Evolutionary conservation across 163 green algal genomes (phyloP).

Genomic region (Scenedesmus sp.): DNA sequence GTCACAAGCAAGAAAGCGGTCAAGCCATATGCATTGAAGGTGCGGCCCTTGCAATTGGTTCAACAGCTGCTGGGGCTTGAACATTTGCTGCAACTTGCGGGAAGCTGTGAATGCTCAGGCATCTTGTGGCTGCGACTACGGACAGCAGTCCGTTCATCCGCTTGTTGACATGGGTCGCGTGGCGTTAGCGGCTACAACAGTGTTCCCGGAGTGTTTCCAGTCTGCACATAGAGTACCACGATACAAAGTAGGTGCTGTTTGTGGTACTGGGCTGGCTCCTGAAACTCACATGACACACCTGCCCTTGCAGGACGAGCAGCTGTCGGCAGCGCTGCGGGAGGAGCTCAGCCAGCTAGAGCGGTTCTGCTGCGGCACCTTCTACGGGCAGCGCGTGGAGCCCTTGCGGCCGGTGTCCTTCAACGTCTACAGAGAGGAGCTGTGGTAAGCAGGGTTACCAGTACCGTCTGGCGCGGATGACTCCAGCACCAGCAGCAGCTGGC

Average conservation of each 20-base stretch:
- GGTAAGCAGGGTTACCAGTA: neutral
- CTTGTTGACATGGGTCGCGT: neutral
- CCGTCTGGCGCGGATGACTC: neutral
- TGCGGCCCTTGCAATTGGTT: neutral
- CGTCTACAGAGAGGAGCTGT: constrained; percentile 2
- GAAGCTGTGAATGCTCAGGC: neutral
- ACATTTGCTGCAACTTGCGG: neutral
- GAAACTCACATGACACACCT: neutral
- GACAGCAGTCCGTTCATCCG: neutral
- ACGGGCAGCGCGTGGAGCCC: constrained; percentile 28
- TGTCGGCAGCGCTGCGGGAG: neutral
- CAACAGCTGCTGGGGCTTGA: neutral
- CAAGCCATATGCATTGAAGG: neutral
- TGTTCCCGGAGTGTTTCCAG: neutral
- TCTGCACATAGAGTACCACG: neutral
- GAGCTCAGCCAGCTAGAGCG: constrained; percentile 23
- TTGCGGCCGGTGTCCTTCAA: neutral
- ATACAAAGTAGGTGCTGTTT: no score
- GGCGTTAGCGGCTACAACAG: neutral
- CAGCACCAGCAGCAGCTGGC: neutral
- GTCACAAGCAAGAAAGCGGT: neutral
- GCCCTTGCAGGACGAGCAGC: neutral
- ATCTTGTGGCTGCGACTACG: neutral
- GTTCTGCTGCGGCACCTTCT: constrained; percentile 37
- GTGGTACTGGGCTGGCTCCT: no score